Evolutionary conservation across 2,329 filamentous ascomycete species (phyloP).

Genomic region (Paraconiothyrium sp.): DNA sequence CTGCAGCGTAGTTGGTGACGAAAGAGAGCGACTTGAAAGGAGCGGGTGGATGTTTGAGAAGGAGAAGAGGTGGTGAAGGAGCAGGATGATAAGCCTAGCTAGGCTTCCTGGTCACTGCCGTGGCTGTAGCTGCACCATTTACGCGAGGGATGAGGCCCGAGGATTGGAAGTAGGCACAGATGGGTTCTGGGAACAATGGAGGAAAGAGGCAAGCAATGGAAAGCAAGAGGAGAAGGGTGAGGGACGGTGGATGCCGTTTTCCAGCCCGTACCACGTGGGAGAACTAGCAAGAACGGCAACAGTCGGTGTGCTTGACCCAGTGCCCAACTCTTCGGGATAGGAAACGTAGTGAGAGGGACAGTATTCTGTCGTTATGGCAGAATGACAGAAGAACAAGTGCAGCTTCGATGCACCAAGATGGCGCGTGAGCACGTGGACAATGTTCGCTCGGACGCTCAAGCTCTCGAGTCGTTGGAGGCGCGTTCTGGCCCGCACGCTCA

Average conservation of each 20-base stretch:
- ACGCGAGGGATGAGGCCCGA: constrained; percentile 13
- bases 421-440: constrained; percentile 60
- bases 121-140: constrained; percentile 32
- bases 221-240: constrained; percentile 37
- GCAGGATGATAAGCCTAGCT: constrained; percentile 36
- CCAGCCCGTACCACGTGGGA: constrained; percentile 43
- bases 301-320: constrained; percentile 66
- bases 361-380: constrained; percentile 48
- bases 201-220: constrained; percentile 34
- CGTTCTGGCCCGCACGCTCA: not conserved
- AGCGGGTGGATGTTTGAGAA: constrained; percentile 46
- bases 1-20: constrained; percentile 36
- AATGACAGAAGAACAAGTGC: not conserved
- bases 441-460: constrained; percentile 80
- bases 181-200: constrained; percentile 26
- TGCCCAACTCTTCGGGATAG: constrained; percentile 55
- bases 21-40: constrained; percentile 45
- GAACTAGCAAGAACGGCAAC: constrained; percentile 42
- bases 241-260: constrained; percentile 39
- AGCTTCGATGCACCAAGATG: constrained; percentile 18
- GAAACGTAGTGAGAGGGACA: constrained; percentile 76
- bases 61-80: constrained; percentile 39
- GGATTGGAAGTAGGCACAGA: constrained; percentile 25
- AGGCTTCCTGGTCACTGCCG: constrained; percentile 38
- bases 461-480: constrained; percentile 17